These are phyloP conservation scores for Gossypium australe DNA, from an alignment of 345 rosid genomes.

Conservation along the genomic window DNA sequence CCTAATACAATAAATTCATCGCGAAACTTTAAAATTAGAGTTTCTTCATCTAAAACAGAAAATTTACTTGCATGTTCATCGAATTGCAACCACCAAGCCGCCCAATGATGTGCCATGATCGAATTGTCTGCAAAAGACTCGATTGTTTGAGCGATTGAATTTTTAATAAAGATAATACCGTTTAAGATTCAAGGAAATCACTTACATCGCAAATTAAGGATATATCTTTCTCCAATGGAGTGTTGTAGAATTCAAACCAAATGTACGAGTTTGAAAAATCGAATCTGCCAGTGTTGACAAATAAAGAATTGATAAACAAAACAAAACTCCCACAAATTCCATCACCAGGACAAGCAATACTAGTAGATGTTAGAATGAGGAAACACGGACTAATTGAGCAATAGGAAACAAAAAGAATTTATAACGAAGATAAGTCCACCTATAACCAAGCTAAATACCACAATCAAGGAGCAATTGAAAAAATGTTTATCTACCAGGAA, in stretches of 20 bases:
- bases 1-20: not conserved
- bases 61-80: constrained; percentile 92
- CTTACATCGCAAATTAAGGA: constrained; percentile 80
- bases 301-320: constrained; percentile 9
- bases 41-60: not conserved
- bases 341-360: not conserved
- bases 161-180: not conserved
- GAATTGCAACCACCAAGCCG: constrained; percentile 96
- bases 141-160: constrained; percentile 10
- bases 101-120: constrained; percentile 92
- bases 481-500: not conserved
- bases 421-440: not conserved
- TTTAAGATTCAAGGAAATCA: constrained; percentile 9
- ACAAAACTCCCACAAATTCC: constrained; percentile 5
- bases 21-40: not conserved
- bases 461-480: not conserved
- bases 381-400: not conserved
- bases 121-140: constrained; percentile 57
- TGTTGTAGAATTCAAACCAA: constrained; percentile 89
- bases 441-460: not conserved
- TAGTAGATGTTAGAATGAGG: not conserved
- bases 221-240: constrained; percentile 74
- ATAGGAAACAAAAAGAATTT: not conserved
- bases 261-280: constrained; percentile 77
- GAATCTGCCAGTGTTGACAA: constrained; percentile 45